Base-by-base conservation (phyloP, 192 early-diverging fungal genomes). In the Powellomyces hirtus region DNA sequence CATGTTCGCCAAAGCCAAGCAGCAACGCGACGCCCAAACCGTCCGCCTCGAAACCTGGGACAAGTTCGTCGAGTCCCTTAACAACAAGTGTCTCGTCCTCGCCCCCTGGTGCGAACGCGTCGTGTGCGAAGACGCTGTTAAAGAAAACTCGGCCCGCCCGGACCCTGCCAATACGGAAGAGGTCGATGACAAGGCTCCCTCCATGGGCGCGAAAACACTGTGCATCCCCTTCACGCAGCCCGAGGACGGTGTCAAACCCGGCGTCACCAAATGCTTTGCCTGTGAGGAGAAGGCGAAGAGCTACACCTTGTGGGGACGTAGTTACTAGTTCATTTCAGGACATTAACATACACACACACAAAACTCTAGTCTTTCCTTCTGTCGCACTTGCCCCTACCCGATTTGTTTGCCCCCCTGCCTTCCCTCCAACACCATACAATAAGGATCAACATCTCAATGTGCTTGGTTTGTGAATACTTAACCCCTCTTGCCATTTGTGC, bases 161-260 rank as follows among this genome's bases (percentile, higher is more conserved):
- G 20, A 38, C 20, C n/a, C n/a, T n/a, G n/a, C n/a, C n/a, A n/a
- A n/a, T n/a, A 24, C 7, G 51, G 91, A 99, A 83, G 86, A 88
- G 34, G 88, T 89, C 65, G 96, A 99, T 70, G 96, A 97, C 38
- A 90, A 91, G 81, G 97, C 94, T 58, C 97, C 97, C 36, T 97
- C 95, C 20, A 99, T 99, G 97, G 97, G 97, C 59, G 97, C 97
- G 65, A 99, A 99, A 80, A 95, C 96, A 5, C 88, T 99, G 31
- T 99, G 97, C 78, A 91, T 96, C 77, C 97, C 97, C 27, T 92
- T 92, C 73, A 82, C 88, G 50, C 96, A 99, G 88, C 96, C 97
- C 62, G 79, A 79, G 10, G 86, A 96, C 50, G 90, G 85, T 56
- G 85, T 98, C 46, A 77, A 89, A 52, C 84, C 84, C 37, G 94